Percentiles rank a stretch among this genome's conserved stretches.
Evolutionary conservation across 192 early-diverging fungal genomes (phyloP).

Genomic region (Backusella tarrabulga): DNA sequence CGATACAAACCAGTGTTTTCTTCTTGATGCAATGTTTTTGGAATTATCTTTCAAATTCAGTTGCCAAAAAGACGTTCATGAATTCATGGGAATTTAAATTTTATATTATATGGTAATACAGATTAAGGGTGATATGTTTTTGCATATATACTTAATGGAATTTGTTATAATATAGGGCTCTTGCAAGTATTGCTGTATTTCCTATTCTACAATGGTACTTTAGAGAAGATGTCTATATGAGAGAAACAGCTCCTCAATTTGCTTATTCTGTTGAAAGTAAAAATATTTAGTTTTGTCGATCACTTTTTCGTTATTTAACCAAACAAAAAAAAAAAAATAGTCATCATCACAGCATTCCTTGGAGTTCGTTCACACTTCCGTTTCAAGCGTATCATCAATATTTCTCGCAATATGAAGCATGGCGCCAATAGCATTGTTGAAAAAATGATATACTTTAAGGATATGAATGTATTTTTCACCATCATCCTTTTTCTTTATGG

Average conservation of each 20-base stretch:
- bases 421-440: slow-evolving; percentile 4
- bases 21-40: slow-evolving; percentile 50
- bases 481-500: slow-evolving; percentile 15
- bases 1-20: slow-evolving; percentile 34
- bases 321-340: background rate
- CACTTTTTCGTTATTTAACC: background rate
- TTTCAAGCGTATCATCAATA: slow-evolving; percentile 14
- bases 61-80: slow-evolving; percentile 44
- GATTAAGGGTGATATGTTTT: background rate
- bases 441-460: slow-evolving; percentile 29
- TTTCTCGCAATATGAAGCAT: slow-evolving; percentile 1
- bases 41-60: slow-evolving; percentile 42
- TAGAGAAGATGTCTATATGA: slow-evolving; percentile 14
- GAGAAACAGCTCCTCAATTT: slow-evolving; percentile 41
- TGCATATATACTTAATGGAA: background rate
- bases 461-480: slow-evolving; percentile 32
- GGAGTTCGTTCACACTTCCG: slow-evolving; percentile 26
- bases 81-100: slow-evolving; percentile 44
- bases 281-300: background rate
- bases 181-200: slow-evolving; percentile 30
- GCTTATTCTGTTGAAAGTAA: slow-evolving; percentile 36
- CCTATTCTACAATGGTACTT: slow-evolving; percentile 35
- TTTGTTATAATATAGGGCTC: slow-evolving; percentile 15
- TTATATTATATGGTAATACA: slow-evolving; percentile 36
- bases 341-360: slow-evolving; percentile 17